These are phyloP conservation scores for Tympanopsis confertula DNA, from an alignment of 2,329 filamentous ascomycete species.

Conservation along the genomic window DNA sequence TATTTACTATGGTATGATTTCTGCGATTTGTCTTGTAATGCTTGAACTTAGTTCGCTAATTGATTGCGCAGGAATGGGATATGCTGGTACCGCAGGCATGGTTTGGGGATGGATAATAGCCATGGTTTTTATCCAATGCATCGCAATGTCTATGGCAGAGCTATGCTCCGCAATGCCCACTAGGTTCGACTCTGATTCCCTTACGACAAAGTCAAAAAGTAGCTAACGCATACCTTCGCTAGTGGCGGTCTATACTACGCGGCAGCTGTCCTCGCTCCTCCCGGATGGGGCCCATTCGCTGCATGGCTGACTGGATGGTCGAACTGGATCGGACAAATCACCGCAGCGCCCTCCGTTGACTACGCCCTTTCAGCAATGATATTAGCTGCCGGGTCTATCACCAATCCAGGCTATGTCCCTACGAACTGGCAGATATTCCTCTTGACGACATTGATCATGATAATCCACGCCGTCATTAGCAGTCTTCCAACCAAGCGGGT, in stretches of 20 bases:
- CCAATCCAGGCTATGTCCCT: constrained; percentile 52
- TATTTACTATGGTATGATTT: constrained; percentile 54
- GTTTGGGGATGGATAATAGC: constrained; percentile 68
- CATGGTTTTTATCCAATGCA: constrained; percentile 60
- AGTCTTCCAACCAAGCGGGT: constrained; percentile 63
- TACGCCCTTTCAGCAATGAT: constrained; percentile 61
- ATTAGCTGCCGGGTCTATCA: constrained; percentile 57
- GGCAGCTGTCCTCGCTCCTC: constrained; percentile 56
- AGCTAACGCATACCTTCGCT: neutral
- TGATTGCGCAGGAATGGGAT: constrained; percentile 26
- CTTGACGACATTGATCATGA: constrained; percentile 53
- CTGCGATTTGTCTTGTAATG: constrained; percentile 12
- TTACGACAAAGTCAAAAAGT: constrained; percentile 2
- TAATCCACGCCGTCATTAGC: constrained; percentile 55
- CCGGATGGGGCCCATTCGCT: constrained; percentile 53
- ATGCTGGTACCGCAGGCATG: constrained; percentile 50
- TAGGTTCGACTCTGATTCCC: constrained; percentile 19
- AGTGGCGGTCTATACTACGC: constrained; percentile 65
- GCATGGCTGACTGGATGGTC: constrained; percentile 62
- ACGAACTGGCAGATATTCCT: constrained; percentile 58
- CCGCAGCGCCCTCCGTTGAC: constrained; percentile 54
- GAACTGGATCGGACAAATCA: constrained; percentile 59
- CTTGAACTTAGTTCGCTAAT: neutral
- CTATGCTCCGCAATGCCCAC: constrained; percentile 65
- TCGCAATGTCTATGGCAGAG: constrained; percentile 60